phyloP scores from a whole-genome alignment of 2,329 filamentous ascomycete species.

The Capronia epimyces region DNA sequence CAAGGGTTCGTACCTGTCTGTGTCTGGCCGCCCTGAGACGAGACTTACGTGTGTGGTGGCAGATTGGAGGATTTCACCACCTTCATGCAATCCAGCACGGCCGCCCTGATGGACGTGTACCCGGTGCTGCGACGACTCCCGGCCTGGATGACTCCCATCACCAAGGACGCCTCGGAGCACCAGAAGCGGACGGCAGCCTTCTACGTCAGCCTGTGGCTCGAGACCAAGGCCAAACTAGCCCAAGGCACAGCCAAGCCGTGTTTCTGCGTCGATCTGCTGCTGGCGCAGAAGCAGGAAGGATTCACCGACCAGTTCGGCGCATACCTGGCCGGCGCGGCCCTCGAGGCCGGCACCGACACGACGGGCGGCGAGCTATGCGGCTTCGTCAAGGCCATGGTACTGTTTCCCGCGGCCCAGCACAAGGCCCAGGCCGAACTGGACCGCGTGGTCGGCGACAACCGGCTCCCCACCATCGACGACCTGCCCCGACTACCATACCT shows the following conservation, averaged over 20 bases:
- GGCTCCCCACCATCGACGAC: conserved; percentile 48
- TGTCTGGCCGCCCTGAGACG: too few relatives aligned
- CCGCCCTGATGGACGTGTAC: conserved; percentile 42
- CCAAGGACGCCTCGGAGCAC: conserved; percentile 37
- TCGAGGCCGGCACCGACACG: conserved; percentile 19
- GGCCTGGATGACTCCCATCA: conserved; percentile 37
- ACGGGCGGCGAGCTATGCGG: conserved; percentile 10
- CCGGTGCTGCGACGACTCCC: conserved; percentile 44
- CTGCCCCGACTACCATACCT: conserved; percentile 49
- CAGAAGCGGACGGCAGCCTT: conserved; percentile 42
- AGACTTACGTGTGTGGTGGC: too few relatives aligned
- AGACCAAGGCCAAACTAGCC: conserved; percentile 32
- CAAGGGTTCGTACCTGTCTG: conserved; percentile 39
- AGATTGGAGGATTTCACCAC: conserved; percentile 41
- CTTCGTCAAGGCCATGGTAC: conserved; percentile 48
- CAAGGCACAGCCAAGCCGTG: conserved; percentile 27
- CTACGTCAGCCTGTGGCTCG: conserved; percentile 40
- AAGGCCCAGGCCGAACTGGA: conserved; percentile 49
- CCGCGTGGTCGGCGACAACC: conserved; percentile 43
- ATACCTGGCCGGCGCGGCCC: conserved; percentile 30
- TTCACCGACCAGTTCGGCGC: conserved; percentile 28
- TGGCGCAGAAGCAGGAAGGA: conserved; percentile 30
- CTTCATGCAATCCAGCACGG: conserved; percentile 32
- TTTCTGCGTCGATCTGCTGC: conserved; percentile 2
- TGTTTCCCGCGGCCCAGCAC: conserved; percentile 43